Percentiles rank a stretch among this genome's conserved stretches.
Conservation (phyloP, 2,329 filamentous ascomycete genomes). For the Ophiostoma pallidulum region DNA sequence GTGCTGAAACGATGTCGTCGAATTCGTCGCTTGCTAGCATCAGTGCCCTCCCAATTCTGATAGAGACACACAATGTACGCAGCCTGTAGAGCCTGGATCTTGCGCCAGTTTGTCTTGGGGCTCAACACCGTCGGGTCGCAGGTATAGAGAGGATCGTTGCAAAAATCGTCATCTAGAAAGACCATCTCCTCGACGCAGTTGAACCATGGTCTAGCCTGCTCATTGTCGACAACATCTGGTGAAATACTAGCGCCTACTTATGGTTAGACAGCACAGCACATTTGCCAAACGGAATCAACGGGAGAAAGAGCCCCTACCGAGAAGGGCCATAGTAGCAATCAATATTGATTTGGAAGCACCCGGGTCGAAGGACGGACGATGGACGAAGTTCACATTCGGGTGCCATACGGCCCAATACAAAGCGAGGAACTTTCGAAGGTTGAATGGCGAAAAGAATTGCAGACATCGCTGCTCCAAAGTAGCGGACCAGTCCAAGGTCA, state of each 20-base stretch:
- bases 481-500: constrained; percentile 7
- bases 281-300: no score
- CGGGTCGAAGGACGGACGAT: not conserved
- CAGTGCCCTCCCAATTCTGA: constrained; percentile 10
- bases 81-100: constrained; percentile 8
- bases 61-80: constrained; percentile 6
- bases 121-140: not conserved
- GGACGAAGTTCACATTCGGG: constrained; percentile 8
- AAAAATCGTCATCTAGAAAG: constrained; percentile 6
- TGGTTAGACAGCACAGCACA: no score
- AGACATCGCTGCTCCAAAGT: constrained; percentile 3
- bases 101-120: not conserved
- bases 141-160: not conserved
- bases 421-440: constrained; percentile 2
- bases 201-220: constrained; percentile 6
- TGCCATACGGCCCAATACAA: constrained; percentile 10
- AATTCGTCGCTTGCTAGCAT: constrained; percentile 8
- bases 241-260: constrained; percentile 5
- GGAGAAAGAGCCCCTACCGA: no score
- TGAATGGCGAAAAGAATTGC: constrained; percentile 5
- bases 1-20: constrained; percentile 9
- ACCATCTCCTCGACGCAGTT: constrained; percentile 10
- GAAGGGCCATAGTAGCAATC: constrained; percentile 3
- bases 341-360: not conserved
- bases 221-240: not conserved